Conservation (phyloP, 2,329 filamentous ascomycete genomes). For the Colletotrichum spinosum region DNA sequence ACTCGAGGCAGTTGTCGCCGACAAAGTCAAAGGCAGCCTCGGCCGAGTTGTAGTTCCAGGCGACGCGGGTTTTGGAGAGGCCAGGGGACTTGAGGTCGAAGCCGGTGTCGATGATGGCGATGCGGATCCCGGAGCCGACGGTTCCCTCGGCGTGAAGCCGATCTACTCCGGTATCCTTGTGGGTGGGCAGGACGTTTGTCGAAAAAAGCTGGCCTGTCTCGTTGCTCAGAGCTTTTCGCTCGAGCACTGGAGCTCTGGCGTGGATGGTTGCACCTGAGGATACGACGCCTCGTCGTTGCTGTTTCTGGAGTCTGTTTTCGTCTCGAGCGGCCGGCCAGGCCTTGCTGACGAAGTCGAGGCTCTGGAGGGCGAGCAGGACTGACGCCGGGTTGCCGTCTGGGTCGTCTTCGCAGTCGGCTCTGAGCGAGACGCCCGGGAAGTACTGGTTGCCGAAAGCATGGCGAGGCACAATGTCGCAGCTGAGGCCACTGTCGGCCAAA, state of each 20-base stretch:
- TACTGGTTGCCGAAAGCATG: not conserved
- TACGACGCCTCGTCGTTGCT: not conserved
- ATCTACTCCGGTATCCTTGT: slow-evolving; percentile 2
- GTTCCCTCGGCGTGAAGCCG: slow-evolving; percentile 2
- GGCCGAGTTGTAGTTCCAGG: slow-evolving; percentile 2
- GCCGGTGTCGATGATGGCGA: slow-evolving; percentile 2
- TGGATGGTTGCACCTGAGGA: not conserved
- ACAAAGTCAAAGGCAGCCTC: not conserved
- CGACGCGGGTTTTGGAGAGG: not conserved
- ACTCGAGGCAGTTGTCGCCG: not conserved
- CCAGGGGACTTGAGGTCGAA: not conserved
- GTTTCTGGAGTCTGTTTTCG: not conserved
- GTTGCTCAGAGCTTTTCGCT: not conserved
- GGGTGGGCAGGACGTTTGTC: not conserved
- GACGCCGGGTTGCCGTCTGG: not conserved
- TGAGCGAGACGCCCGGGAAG: not conserved
- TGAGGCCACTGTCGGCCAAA: not conserved
- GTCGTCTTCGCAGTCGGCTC: not conserved
- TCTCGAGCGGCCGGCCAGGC: not conserved
- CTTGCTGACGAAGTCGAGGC: not conserved
- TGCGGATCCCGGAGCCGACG: slow-evolving; percentile 2
- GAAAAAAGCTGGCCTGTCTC: not conserved
- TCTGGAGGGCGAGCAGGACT: not conserved
- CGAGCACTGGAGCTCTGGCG: not conserved
- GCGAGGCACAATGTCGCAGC: not conserved